Percentiles rank a stretch among this genome's conserved stretches.
These are phyloP conservation scores for Ulota crispa DNA, from an alignment of 225 moss, liverwort and hornwort species.

Conservation along the genomic window DNA sequence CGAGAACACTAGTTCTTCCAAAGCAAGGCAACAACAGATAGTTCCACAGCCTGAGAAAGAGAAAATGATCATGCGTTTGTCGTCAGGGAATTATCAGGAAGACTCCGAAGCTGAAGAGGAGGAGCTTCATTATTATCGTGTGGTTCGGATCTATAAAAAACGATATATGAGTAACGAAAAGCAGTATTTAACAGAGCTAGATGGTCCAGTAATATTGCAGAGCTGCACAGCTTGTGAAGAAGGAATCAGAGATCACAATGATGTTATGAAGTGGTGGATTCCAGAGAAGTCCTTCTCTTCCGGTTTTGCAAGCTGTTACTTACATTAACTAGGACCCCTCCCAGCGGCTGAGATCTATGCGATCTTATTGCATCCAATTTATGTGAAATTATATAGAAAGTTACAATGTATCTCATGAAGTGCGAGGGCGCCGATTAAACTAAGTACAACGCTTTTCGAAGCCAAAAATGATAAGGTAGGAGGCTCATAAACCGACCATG, in stretches of 20 bases:
- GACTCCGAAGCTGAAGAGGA: slow-evolving; percentile 44
- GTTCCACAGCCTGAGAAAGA: neutral
- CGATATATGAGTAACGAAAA: slow-evolving; percentile 43
- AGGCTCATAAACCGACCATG: too few relatives aligned
- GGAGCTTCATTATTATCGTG: slow-evolving; percentile 48
- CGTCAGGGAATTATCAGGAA: neutral
- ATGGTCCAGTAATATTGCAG: slow-evolving; percentile 46
- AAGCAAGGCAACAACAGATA: neutral
- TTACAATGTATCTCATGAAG: too few relatives aligned
- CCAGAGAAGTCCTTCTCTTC: slow-evolving; percentile 43
- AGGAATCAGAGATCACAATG: slow-evolving; percentile 30
- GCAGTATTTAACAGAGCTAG: slow-evolving; percentile 46
- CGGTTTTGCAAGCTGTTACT: slow-evolving; percentile 49
- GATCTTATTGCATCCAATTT: too few relatives aligned
- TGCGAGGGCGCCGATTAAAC: too few relatives aligned
- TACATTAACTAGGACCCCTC: slow-evolving; percentile 12
- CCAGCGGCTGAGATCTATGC: too few relatives aligned
- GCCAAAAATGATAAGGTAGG: too few relatives aligned
- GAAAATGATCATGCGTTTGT: slow-evolving; percentile 15
- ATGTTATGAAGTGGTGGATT: slow-evolving; percentile 48
- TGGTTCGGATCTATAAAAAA: slow-evolving; percentile 42
- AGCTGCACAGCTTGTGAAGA: slow-evolving; percentile 32
- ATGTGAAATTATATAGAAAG: too few relatives aligned
- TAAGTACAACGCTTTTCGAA: too few relatives aligned
- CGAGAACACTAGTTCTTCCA: slow-evolving; percentile 12